These are phyloP conservation scores for Phyllosticta citribraziliensis DNA, from an alignment of 2,329 filamentous ascomycete species.

Conservation along the genomic window DNA sequence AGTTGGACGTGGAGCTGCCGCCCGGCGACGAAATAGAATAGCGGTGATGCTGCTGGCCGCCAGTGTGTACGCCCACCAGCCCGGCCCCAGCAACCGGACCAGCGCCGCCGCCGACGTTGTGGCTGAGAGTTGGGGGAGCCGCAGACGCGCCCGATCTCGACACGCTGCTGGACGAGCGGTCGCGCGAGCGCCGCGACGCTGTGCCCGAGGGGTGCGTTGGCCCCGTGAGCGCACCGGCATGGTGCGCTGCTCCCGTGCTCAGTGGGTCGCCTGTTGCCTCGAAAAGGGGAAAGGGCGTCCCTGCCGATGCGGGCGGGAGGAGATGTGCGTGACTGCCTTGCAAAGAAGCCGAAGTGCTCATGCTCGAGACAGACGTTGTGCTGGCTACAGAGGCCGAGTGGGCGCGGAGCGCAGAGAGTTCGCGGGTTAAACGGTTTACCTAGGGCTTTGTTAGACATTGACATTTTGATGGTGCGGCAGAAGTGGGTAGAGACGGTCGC, in stretches of 20 bases:
- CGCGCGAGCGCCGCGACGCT: constrained; percentile 37
- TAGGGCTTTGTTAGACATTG: constrained; percentile 24
- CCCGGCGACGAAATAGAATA: constrained; percentile 21
- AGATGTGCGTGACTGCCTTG: constrained; percentile 8
- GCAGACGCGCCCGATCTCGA: constrained; percentile 21
- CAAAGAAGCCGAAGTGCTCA: constrained; percentile 38
- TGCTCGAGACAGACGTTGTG: constrained; percentile 40
- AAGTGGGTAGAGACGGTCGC: background rate
- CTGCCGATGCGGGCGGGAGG: constrained; percentile 19
- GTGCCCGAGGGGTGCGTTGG: constrained; percentile 44
- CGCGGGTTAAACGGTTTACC: constrained; percentile 88
- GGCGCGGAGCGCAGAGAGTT: constrained; percentile 72
- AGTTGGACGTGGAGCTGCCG: constrained; percentile 14
- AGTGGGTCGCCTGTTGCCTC: constrained; percentile 36
- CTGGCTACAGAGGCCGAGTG: constrained; percentile 55
- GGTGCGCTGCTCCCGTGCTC: constrained; percentile 21
- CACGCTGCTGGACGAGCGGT: constrained; percentile 47
- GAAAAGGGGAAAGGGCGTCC: constrained; percentile 23
- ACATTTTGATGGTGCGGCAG: background rate
- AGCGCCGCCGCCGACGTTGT: background rate
- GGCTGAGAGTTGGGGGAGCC: constrained; percentile 7
- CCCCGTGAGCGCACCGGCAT: constrained; percentile 33
- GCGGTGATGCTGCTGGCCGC: constrained; percentile 19
- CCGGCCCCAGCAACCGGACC: background rate
- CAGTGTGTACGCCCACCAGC: constrained; percentile 8